A percentile compares a stretch with the other conserved stretches of the same genome.
These are phyloP conservation scores for Hypoxylon sp. DNA, from an alignment of 2,329 filamentous ascomycete genomes.

Conservation along the genomic window DNA sequence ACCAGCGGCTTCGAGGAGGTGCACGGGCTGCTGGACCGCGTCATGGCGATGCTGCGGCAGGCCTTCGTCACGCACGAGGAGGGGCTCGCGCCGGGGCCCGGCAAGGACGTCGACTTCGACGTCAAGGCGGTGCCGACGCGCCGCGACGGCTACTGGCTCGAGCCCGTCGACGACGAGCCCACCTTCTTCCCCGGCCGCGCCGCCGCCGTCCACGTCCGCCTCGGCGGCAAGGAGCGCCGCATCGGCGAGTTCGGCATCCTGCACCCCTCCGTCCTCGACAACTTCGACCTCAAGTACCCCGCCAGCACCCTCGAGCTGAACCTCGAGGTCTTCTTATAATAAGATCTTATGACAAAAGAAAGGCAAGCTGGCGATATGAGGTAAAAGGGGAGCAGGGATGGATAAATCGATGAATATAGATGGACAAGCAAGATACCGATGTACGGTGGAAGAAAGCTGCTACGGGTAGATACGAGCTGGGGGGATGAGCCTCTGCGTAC, in stretches of 20 bases:
- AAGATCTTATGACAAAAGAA: too few relatives aligned
- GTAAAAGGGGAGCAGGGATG: background rate
- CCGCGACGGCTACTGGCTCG: conserved; percentile 87
- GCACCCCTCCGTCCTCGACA: conserved; percentile 91
- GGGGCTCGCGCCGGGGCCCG: conserved; percentile 56
- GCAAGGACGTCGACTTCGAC: conserved; percentile 60
- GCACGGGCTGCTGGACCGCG: conserved; percentile 89
- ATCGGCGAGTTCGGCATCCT: conserved; percentile 94
- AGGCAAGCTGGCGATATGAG: too few relatives aligned
- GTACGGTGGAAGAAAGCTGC: background rate
- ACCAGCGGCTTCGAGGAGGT: conserved; percentile 94
- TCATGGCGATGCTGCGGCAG: conserved; percentile 90
- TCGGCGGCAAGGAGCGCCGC: conserved; percentile 74
- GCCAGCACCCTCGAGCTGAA: conserved; percentile 95
- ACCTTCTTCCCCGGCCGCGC: conserved; percentile 94
- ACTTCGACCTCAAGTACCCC: conserved; percentile 68
- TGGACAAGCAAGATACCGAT: background rate
- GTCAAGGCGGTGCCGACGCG: conserved; percentile 62
- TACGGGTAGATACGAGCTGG: too few relatives aligned
- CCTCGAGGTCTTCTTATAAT: conserved; percentile 86
- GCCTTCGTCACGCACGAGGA: conserved; percentile 82
- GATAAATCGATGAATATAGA: conserved; percentile 1
- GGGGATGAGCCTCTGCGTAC: too few relatives aligned
- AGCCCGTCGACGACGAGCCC: conserved; percentile 86
- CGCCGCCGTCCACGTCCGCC: conserved; percentile 80